Evolutionary conservation across 805 yeast species (phyloP), one percentile per base, ranked within the genome.

Genomic region (Cyberlindnera veronae): DNA sequence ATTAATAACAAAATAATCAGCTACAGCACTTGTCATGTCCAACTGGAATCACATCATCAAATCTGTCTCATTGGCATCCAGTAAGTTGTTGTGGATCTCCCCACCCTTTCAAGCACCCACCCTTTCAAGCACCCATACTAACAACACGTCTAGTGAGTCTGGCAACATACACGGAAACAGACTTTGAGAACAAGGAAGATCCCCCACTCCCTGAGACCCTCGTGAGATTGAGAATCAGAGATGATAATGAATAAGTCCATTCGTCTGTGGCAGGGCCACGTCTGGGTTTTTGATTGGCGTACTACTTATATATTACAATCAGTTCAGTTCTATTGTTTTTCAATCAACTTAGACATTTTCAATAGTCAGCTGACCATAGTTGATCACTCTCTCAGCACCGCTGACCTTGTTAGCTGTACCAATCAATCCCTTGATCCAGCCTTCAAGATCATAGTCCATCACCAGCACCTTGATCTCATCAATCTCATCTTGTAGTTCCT

Each of bases 21-120:
- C 81, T 28, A 80, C 79, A 6, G 75, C 77, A 3, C 60, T 69
- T 5, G 75, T 82, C 2, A 67, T 84, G 51, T 67, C 76, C 3
- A 81, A 79, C 49, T 82, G 90, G 90, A 71, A 73, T 40, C 76
- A 73, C 41, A 79, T 82, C 15, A 63, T 78, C 15, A 67, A 76
- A 42, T 72, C 84, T 3, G 74, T 81, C 0, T 72, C 82, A 10
- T 60, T 83, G 49, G 88, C 88, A 0, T 63, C 71, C 2, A 50
- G 61, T 57, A 47, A 33, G 61, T 53, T 15, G n/a, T n/a, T 27
- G 10, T 11, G 2, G 5, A 6, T 29, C 19, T 28, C 9, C 6
- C 8, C 23, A 4, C 14, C 6, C n/a, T 4, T 14, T 12, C 28
- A 22, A 22, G 24, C 24, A 22, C 24, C 21, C n/a, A 17, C 24